Evolutionary conservation across 2,329 filamentous ascomycete species (phyloP), one percentile per base, ranked within the genome.

Genomic region (Colletotrichum tabaci): DNA sequence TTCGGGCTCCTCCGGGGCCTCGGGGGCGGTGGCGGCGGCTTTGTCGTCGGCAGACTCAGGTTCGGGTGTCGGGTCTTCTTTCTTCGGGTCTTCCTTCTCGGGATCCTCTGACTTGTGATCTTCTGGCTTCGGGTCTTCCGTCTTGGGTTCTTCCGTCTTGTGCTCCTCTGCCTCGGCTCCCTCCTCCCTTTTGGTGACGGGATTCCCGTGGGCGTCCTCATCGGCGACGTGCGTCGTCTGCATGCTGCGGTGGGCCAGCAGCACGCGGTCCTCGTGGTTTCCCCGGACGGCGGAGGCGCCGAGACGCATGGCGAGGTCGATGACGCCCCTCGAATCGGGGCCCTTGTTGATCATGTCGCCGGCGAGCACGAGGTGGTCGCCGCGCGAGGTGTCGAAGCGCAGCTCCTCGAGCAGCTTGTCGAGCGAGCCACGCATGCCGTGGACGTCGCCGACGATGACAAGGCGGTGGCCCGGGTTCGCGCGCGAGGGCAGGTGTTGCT

Each of bases 301-400:
- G 47, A 96, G 83, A 16, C 88, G 82, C 79, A 94, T 93, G 47
- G 94, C 92, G 52, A 95, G 86, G 69, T 92, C 89, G 58, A 98
- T 87, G 0, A 98, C 94, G 47, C 92, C 94, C 0, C 87, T 77
- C 42, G 93, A 96, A 81, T 98, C 91, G 13, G 95, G 94, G 0
- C 96, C 95, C 82, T 98, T 98, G 78, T 91, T 91, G 76, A 98
- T 88, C 79, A 96, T 87, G 81, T 97, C 94, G 58, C 94, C 94
- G 0, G 90, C 87, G 56, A 96, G 86, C 23, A 98, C 85, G 49
- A 97, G 83, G 78, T 96, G 93, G 80, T 97, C 96, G 60, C 83
- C 85, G 16, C 30, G 46, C 2, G 38, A 75, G 16, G 70, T 64
- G 71, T 92, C 81, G 81, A 94, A 96, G 18, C 85, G 79, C 26